Evolutionary conservation across 352 stramenopile genomes (phyloP).

Genomic region (Phytophthora idaei): DNA sequence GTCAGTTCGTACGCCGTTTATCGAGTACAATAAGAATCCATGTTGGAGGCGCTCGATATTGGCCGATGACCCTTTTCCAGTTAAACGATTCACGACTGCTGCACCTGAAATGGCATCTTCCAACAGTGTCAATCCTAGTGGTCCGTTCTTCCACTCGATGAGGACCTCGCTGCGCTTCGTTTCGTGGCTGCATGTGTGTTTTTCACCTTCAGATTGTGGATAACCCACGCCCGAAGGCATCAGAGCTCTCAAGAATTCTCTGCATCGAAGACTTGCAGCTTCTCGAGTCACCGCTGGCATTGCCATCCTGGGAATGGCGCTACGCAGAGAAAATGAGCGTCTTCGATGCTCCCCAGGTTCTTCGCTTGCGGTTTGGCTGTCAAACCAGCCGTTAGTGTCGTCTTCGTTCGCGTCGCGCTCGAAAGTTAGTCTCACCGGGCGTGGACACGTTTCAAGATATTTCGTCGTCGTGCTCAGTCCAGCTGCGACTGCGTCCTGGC

Average conservation of each 20-base stretch:
- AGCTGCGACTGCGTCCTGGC: conserved; percentile 47
- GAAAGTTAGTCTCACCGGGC: conserved; percentile 59
- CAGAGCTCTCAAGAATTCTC: conserved; percentile 19
- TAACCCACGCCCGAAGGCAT: conserved; percentile 5
- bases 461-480: conserved; percentile 47
- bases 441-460: conserved; percentile 38
- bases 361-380: conserved; percentile 27
- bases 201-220: conserved; percentile 1
- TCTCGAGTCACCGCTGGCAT: conserved; percentile 10
- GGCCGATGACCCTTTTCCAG: conserved; percentile 54
- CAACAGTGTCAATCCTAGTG: conserved; percentile 58
- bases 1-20: conserved; percentile 52
- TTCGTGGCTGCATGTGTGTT: conserved; percentile 2
- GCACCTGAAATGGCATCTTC: conserved; percentile 56
- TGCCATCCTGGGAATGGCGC: conserved; percentile 14
- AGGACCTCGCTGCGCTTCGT: conserved; percentile 28
- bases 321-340: conserved; percentile 14
- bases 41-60: conserved; percentile 51
- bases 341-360: conserved; percentile 19
- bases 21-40: conserved; percentile 51
- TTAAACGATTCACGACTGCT: conserved; percentile 68
- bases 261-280: conserved; percentile 24
- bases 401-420: conserved; percentile 43
- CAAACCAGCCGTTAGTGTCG: conserved; percentile 10
- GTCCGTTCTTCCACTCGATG: conserved; percentile 55